Evolutionary conservation across 495 filamentous ascomycete genomes (phyloP), one percentile per base, ranked within the genome.

Genomic region (Parathielavia hyrcaniae): DNA sequence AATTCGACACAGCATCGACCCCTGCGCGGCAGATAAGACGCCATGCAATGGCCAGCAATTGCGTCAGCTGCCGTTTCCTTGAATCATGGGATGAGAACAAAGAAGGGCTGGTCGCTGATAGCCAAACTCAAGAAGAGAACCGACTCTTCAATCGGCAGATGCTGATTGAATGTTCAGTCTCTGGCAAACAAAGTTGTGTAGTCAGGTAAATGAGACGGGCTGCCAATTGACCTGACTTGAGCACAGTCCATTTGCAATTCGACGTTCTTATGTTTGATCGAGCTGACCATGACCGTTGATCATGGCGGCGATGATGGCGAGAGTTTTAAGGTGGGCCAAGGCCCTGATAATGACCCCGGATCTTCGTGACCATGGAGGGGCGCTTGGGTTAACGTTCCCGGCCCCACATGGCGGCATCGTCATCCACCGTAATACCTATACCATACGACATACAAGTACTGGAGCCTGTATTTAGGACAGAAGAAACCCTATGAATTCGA

Each of bases 1-100:
- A 16, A 32, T 36, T 38, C 43, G 34, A 39, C 43, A 48, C 53
- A 38, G 43, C 32, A 35, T 23, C 23, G 38, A 41, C 26, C 14
- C 32, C 26, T 59, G 49, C 22, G 38, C 54, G 22, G 57, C 52
- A 57, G 53, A 63, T 61, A 63, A 63, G 58, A 61, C 53, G 48
- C 47, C 5, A 53, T 52, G 47, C 39, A 44, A 53, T n/a, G n/a
- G n/a, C n/a, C 58, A 43, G 50, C 45, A 55, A 61, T 64, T 58
- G 61, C 58, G 58, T 61, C 61, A 54, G 53, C 53, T 57, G 55
- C 20, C 40, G 20, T 19, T 38, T 20, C 11, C 36, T 16, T 39
- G 11, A 39, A 39, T 16, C 36, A 11, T 11, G 36, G 36, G 14
- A 39, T 16, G 36, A 16, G 36, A 16, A 39, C 36, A 39, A 39